Evolutionary conservation across 192 early-diverging fungal genomes (phyloP).

Genomic region (Kickxella alabastrina): DNA sequence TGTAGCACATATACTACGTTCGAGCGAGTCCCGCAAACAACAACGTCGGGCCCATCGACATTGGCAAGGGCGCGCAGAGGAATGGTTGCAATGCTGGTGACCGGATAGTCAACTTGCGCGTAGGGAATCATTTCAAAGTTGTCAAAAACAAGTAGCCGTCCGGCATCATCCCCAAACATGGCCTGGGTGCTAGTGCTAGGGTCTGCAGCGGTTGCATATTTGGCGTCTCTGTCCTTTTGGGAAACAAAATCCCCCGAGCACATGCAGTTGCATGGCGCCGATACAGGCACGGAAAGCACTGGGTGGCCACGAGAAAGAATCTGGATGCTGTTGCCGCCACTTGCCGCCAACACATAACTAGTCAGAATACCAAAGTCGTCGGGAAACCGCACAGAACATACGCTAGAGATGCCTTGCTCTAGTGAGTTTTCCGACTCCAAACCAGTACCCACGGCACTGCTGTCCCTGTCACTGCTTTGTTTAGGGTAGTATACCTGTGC

Average conservation of each 20-base stretch:
- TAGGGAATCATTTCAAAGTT: slow-evolving; percentile 31
- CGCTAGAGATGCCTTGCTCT: slow-evolving; percentile 17
- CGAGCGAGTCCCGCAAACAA: slow-evolving; percentile 37
- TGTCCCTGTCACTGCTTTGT: not conserved
- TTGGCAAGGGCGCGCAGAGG: slow-evolving; percentile 13
- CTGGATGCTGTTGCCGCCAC: slow-evolving; percentile 13
- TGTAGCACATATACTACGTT: slow-evolving; percentile 33
- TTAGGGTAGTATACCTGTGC: slow-evolving; percentile 11
- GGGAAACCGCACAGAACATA: slow-evolving; percentile 23
- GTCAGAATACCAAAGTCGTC: slow-evolving; percentile 36
- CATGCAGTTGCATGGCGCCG: slow-evolving; percentile 17
- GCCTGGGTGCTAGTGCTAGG: slow-evolving; percentile 12
- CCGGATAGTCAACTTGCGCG: slow-evolving; percentile 27
- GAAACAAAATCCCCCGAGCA: slow-evolving; percentile 21
- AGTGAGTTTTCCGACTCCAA: not conserved
- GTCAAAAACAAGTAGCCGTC: slow-evolving; percentile 25
- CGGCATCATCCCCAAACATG: slow-evolving; percentile 34
- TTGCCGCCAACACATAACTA: slow-evolving; percentile 34
- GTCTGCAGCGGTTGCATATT: not conserved
- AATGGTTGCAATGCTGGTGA: slow-evolving; percentile 19
- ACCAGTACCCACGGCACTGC: not conserved
- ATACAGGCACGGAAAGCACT: slow-evolving; percentile 17
- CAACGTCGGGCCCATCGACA: slow-evolving; percentile 21
- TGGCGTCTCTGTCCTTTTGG: not conserved
- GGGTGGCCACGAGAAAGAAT: slow-evolving; percentile 26